These are phyloP conservation scores for Fusarium incarnatum DNA, from an alignment of 2,329 filamentous ascomycete genomes.

Conservation along the genomic window DNA sequence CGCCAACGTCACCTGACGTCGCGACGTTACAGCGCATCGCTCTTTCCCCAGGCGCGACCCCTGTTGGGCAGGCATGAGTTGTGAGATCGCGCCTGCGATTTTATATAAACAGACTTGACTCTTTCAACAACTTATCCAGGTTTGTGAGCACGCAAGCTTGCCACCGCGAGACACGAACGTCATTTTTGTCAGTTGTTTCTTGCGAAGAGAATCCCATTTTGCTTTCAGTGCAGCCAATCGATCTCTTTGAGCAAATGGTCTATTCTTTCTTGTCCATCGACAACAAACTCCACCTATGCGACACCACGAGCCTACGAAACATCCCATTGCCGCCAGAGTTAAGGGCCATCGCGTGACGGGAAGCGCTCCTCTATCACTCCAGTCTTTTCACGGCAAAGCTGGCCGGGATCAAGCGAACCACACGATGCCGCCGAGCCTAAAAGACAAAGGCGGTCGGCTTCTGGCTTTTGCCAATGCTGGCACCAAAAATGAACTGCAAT, in stretches of 20 bases:
- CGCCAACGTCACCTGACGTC: conserved; percentile 46
- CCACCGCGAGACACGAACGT: neutral
- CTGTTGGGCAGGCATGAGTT: conserved; percentile 2
- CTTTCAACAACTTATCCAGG: conserved; percentile 11
- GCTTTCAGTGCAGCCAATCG: conserved; percentile 2
- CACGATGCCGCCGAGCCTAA: conserved; percentile 49
- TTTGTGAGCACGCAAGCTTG: conserved; percentile 9
- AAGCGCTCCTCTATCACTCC: conserved; percentile 7
- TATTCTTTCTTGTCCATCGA: conserved; percentile 12
- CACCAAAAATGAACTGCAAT: conserved; percentile 34
- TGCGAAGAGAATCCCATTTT: neutral
- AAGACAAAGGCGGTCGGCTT: conserved; percentile 49
- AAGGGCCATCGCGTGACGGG: conserved; percentile 14
- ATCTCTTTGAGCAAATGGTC: conserved; percentile 17
- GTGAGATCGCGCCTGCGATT: conserved; percentile 16
- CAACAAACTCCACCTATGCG: conserved; percentile 27
- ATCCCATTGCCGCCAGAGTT: conserved; percentile 19
- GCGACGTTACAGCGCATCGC: conserved; percentile 40
- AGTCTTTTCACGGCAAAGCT: neutral
- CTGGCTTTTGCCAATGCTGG: conserved; percentile 48
- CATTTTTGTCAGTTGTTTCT: neutral
- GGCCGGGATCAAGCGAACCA: neutral
- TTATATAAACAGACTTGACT: conserved; percentile 4
- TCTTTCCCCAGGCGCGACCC: conserved; percentile 23
- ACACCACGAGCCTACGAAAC: conserved; percentile 21